phyloP scores from a whole-genome alignment of 768 basidiomycete genomes.

The Termitomyces sp. region DNA sequence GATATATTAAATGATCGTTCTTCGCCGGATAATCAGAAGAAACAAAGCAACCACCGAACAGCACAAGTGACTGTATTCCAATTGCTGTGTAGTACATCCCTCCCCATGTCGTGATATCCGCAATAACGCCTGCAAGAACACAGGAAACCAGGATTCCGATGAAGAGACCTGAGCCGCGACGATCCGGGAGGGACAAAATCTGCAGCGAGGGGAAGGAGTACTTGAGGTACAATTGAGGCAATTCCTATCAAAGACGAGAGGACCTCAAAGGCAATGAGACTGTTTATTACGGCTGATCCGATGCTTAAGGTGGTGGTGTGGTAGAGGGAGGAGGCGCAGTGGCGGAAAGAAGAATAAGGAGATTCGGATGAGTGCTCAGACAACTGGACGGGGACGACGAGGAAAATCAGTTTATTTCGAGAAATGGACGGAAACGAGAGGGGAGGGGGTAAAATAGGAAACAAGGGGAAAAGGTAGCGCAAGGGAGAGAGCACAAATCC shows the following conservation, averaged over 20 bases:
- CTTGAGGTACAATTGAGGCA: conserved; percentile 68
- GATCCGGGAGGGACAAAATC: conserved; percentile 75
- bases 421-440: too few relatives aligned
- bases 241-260: conserved; percentile 70
- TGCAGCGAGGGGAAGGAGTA: conserved; percentile 72
- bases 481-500: too few relatives aligned
- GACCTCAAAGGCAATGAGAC: conserved; percentile 54
- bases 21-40: conserved; percentile 86
- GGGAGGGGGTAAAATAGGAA: too few relatives aligned
- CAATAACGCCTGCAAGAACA: conserved; percentile 70
- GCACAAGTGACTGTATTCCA: conserved; percentile 57
- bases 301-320: conserved; percentile 55
- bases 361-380: too few relatives aligned
- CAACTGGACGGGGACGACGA: too few relatives aligned
- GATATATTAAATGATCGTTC: conserved; percentile 59
- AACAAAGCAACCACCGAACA: conserved; percentile 52
- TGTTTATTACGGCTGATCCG: conserved; percentile 60
- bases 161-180: conserved; percentile 63
- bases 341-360: too few relatives aligned
- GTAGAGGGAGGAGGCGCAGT: too few relatives aligned
- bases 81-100: conserved; percentile 77
- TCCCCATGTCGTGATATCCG: conserved; percentile 65
- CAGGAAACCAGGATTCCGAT: conserved; percentile 73
- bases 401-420: too few relatives aligned
- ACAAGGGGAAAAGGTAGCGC: too few relatives aligned